Conservation (phyloP, 257 asterid genomes). For the Solanum pinnatisectum region DNA sequence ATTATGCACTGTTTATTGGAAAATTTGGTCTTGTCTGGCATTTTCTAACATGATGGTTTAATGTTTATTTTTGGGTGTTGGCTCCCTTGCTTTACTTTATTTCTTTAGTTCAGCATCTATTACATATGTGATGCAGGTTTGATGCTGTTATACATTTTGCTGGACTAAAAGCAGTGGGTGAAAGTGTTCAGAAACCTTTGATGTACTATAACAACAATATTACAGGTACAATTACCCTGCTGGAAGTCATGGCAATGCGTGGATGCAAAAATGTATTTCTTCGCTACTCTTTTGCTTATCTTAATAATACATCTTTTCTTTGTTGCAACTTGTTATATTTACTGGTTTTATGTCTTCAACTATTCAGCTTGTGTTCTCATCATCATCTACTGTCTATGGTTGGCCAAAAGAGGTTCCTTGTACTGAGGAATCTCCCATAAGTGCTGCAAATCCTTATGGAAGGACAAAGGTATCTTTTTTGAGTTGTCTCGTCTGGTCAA, state of each 20-base stretch:
- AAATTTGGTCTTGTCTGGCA: not conserved
- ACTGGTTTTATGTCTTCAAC: slow-evolving; percentile 5
- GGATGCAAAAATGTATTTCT: slow-evolving; percentile 73
- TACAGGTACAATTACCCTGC: slow-evolving; percentile 64
- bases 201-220: slow-evolving; percentile 77
- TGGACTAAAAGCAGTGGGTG: slow-evolving; percentile 97
- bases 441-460: slow-evolving; percentile 87
- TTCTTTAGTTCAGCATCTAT: not conserved
- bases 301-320: not conserved
- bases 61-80: not conserved
- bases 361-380: slow-evolving; percentile 94
- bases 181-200: slow-evolving; percentile 89
- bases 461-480: slow-evolving; percentile 67
- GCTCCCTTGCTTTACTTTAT: not conserved
- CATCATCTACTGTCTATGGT: slow-evolving; percentile 98
- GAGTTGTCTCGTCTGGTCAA: not conserved
- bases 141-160: slow-evolving; percentile 98
- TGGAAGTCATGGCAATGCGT: slow-evolving; percentile 93
- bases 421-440: slow-evolving; percentile 69
- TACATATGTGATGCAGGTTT: slow-evolving; percentile 37
- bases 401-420: slow-evolving; percentile 96
- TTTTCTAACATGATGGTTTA: not conserved
- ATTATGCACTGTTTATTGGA: not conserved
- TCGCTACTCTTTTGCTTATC: not conserved
- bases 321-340: not conserved